These are phyloP conservation scores for Mycena sanguinolenta DNA, from an alignment of 768 basidiomycete genomes.

Conservation along the genomic window DNA sequence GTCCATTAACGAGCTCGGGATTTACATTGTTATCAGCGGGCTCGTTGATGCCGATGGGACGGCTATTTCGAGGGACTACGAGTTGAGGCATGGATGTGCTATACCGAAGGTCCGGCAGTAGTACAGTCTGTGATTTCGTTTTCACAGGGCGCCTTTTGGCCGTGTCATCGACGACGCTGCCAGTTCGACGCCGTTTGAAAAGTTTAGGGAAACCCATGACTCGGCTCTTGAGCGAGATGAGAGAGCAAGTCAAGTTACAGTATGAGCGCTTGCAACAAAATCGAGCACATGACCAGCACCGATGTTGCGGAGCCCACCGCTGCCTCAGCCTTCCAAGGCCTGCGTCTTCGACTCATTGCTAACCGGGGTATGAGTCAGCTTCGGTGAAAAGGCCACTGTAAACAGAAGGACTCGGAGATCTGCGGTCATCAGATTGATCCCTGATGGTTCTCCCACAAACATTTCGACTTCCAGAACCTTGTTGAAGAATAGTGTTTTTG, in stretches of 20 bases:
- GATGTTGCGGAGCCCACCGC: too few relatives aligned
- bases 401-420: too few relatives aligned
- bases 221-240: not conserved
- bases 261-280: not conserved
- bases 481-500: too few relatives aligned
- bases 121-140: not conserved
- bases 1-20: not conserved
- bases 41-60: not conserved
- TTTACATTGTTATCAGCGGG: not conserved
- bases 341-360: too few relatives aligned
- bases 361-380: too few relatives aligned
- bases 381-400: too few relatives aligned
- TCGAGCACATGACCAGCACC: too few relatives aligned
- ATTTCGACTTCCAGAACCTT: too few relatives aligned
- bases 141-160: not conserved
- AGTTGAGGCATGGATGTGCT: slow-evolving; percentile 14
- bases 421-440: too few relatives aligned
- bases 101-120: slow-evolving; percentile 8
- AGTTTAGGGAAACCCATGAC: slow-evolving; percentile 25
- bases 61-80: not conserved
- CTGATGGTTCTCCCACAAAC: too few relatives aligned
- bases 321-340: too few relatives aligned
- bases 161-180: slow-evolving; percentile 1
- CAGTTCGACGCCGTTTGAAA: slow-evolving; percentile 27
- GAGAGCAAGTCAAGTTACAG: not conserved